Base-by-base conservation (phyloP, 495 filamentous ascomycete genomes). In the Daldinia vernicosa region DNA sequence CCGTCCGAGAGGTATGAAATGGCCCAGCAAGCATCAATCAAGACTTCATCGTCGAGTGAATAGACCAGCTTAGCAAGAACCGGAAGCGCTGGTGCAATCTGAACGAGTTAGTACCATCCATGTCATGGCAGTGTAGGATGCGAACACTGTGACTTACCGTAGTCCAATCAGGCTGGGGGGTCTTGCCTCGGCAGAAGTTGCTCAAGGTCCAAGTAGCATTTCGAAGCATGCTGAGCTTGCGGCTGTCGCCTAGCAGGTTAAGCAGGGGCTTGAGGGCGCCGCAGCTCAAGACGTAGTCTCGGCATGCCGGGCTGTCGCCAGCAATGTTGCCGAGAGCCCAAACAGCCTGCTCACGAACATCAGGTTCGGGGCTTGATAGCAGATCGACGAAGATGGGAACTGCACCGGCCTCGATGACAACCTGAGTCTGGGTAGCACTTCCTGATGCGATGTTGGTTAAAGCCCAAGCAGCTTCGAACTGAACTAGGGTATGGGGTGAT, bases 131-230 rank as follows among this genome's bases (percentile, higher is more conserved):
- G 22, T 53, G 33, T 24, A 15, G 14, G 50, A 22, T 39, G 43
- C 33, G 33, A 30, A 67, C 6, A 72, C 30, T 51, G 17, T 45
- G 60, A 87, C 90, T 80, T 85, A 97, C 94, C 2, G 93, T 98
- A 76, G 90, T 87, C 96, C 96, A 99, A 78, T 99, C 95, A 19
- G 96, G 96, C 81, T 99, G 96, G 39, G 96, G 96, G 4, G 94
- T 97, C 88, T 98, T 99, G 81, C 96, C 96, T 86, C 96, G 95
- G 84, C 96, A 99, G 84, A 99, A 99, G 84, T 99, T 99, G 86
- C 96, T 98, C 57, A 99, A 85, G 26, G 96, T 99, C 96, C 96
- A 99, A 27, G 96, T 98, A 26, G 96, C 96, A 79, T 99, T 99
- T 60, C 96, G 88, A 40, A 99, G 89, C 96, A 99, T 99, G 86